Evolutionary conservation across 192 early-diverging fungal species (phyloP).

Genomic region (Endogone sp.): DNA sequence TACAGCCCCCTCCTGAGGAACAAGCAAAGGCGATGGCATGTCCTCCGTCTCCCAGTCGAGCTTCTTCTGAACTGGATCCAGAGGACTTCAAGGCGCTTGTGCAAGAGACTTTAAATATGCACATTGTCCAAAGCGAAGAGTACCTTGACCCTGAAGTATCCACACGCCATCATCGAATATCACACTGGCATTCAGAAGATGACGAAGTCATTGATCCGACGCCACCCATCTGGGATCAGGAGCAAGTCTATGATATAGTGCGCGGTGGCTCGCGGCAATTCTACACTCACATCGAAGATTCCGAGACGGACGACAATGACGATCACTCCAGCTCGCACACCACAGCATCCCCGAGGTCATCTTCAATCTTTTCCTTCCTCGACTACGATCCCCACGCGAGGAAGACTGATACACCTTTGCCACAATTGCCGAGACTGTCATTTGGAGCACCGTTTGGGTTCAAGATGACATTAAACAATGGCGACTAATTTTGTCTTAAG

Average conservation of each 20-base stretch:
- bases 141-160: background rate
- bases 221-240: background rate
- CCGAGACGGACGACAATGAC: background rate
- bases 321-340: background rate
- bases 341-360: background rate
- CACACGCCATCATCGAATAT: background rate
- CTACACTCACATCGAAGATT: background rate
- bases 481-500: background rate
- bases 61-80: background rate
- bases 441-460: background rate
- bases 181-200: background rate
- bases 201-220: background rate
- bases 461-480: background rate
- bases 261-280: background rate
- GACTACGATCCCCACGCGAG: background rate
- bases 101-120: background rate
- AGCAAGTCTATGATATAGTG: background rate
- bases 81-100: background rate
- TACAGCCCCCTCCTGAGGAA: background rate
- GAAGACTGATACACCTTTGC: background rate
- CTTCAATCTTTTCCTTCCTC: background rate
- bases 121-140: too few species aligned
- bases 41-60: background rate
- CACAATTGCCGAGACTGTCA: background rate
- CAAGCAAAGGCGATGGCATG: background rate